These are phyloP conservation scores for Wickerhamomyces ciferrii DNA, from an alignment of 805 yeast species.

Conservation along the genomic window DNA sequence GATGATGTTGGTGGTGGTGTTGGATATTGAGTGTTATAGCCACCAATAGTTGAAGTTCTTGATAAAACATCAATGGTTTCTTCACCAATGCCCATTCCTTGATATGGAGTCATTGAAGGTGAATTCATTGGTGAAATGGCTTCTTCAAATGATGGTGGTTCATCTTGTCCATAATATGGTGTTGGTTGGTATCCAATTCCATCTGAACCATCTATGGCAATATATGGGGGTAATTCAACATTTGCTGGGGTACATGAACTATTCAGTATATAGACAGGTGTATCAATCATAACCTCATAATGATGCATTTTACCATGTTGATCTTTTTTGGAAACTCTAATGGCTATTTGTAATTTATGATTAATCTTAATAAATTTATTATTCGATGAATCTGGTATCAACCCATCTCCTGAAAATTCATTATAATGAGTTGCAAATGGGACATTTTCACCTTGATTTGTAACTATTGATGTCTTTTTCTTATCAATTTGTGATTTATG, in stretches of 20 bases:
- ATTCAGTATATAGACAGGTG: conserved; percentile 58
- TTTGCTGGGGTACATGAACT: conserved; percentile 31
- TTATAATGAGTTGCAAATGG: conserved; percentile 8
- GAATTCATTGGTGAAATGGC: conserved; percentile 45
- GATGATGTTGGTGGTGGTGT: background rate
- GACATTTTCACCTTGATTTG: conserved; percentile 7
- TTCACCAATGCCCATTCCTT: conserved; percentile 5
- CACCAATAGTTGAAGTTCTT: conserved; percentile 13
- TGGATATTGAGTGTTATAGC: background rate
- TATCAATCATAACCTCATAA: conserved; percentile 76
- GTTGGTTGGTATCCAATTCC: background rate
- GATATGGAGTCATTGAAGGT: conserved; percentile 15
- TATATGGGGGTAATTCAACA: conserved; percentile 33
- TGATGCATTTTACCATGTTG: conserved; percentile 53
- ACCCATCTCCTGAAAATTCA: conserved; percentile 11
- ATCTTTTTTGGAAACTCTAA: conserved; percentile 62
- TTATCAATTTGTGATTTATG: conserved; percentile 7
- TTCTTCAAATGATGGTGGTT: conserved; percentile 61
- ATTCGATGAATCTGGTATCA: conserved; percentile 50
- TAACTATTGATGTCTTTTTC: conserved; percentile 6
- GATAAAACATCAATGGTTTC: conserved; percentile 15
- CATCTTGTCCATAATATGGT: conserved; percentile 5
- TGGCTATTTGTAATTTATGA: conserved; percentile 67
- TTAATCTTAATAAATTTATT: conserved; percentile 56
- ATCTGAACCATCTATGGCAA: conserved; percentile 1